Conservation (phyloP, 139 green algal genomes). For the Coelastrella sp. region DNA sequence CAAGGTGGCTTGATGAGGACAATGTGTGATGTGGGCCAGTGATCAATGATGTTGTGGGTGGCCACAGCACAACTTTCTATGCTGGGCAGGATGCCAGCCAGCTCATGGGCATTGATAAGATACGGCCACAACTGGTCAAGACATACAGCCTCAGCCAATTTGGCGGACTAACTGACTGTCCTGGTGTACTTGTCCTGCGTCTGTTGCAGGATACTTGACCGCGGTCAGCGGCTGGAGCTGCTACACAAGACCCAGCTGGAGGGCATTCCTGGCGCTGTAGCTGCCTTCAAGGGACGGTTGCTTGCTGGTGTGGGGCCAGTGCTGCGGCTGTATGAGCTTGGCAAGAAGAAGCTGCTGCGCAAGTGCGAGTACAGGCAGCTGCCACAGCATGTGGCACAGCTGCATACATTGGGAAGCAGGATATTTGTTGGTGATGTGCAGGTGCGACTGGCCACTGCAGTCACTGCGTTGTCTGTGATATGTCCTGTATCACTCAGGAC, state of each 20-base stretch:
- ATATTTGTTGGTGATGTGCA: conserved; percentile 45
- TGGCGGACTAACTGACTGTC: too few species aligned
- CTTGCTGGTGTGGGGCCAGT: conserved; percentile 89
- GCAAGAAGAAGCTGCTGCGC: conserved; percentile 97
- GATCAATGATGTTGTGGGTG: too few species aligned
- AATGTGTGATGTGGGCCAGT: too few species aligned
- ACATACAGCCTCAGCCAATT: too few species aligned
- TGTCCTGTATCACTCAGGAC: too few species aligned
- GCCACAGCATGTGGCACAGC: conserved; percentile 41
- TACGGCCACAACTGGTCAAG: too few species aligned
- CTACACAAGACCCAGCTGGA: conserved; percentile 93
- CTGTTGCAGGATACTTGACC: conserved; percentile 66
- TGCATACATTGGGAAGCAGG: conserved; percentile 36
- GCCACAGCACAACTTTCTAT: neutral
- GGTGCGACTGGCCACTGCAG: neutral
- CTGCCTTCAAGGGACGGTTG: conserved; percentile 89
- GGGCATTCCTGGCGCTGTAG: conserved; percentile 83
- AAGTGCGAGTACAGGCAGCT: conserved; percentile 93
- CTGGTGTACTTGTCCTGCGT: neutral
- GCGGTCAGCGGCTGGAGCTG: conserved; percentile 80
- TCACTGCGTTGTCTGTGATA: neutral
- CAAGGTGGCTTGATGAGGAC: neutral
- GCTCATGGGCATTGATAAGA: too few species aligned
- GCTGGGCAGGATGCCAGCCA: neutral
- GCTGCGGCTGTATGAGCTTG: conserved; percentile 94